phyloP scores from a whole-genome alignment of 352 stramenopile genomes.

The Globisporangium acanthophoron region DNA sequence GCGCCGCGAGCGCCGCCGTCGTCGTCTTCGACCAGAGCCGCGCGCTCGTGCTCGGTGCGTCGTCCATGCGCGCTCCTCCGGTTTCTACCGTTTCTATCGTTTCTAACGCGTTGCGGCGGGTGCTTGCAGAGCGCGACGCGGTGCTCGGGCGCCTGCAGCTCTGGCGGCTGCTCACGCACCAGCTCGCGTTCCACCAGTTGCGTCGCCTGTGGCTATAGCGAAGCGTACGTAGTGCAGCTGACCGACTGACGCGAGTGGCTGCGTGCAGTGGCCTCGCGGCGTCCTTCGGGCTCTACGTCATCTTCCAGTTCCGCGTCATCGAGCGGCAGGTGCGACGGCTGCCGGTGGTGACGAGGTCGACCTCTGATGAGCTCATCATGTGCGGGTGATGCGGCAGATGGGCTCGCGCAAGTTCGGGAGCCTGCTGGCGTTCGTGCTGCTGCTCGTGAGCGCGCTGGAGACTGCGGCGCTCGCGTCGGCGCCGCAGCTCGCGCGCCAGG shows the following conservation, averaged over 20 bases:
- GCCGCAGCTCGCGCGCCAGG: conserved; percentile 27
- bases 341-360: too few species aligned
- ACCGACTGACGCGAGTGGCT: background rate
- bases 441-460: conserved; percentile 43
- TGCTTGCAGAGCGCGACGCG: conserved; percentile 40
- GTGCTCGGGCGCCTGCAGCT: conserved; percentile 52
- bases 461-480: conserved; percentile 35
- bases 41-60: conserved; percentile 37
- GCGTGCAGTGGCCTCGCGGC: conserved; percentile 57
- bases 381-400: conserved; percentile 29
- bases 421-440: conserved; percentile 56
- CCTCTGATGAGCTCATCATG: background rate
- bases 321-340: conserved; percentile 44
- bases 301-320: conserved; percentile 83
- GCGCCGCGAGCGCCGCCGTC: conserved; percentile 56
- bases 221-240: background rate
- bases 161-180: conserved; percentile 64
- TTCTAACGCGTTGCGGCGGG: background rate
- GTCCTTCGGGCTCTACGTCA: conserved; percentile 74
- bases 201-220: background rate
- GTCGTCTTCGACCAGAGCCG: conserved; percentile 56
- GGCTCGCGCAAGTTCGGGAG: conserved; percentile 85
- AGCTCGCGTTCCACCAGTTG: conserved; percentile 77
- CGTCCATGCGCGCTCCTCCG: background rate
- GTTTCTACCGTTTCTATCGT: background rate